phyloP scores from a whole-genome alignment of 2,329 filamentous ascomycete species.

The Helminthosporium solani region DNA sequence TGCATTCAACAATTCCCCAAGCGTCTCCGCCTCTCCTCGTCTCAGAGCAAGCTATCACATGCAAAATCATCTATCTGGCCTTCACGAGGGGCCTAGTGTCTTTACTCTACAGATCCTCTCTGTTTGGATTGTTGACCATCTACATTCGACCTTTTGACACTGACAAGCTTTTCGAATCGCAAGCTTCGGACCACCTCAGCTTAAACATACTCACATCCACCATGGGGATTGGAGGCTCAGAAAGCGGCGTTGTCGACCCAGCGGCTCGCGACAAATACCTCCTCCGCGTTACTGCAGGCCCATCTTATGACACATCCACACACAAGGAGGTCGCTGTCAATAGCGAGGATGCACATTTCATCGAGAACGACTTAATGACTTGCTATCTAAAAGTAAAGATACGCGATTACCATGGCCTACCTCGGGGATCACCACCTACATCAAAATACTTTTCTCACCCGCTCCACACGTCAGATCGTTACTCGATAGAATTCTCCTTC shows the following conservation, averaged over 20 bases:
- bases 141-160: no score
- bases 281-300: conserved; percentile 40
- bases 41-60: no score
- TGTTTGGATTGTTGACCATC: no score
- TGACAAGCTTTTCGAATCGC: no score
- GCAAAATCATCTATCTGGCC: no score
- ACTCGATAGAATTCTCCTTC: conserved; percentile 41
- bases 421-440: conserved; percentile 27
- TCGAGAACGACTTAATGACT: conserved; percentile 33
- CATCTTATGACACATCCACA: conserved; percentile 33
- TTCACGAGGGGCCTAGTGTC: no score
- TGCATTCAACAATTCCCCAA: not conserved
- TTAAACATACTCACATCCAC: no score
- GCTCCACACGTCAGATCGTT: conserved; percentile 36
- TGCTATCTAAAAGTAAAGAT: conserved; percentile 38
- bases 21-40: no score
- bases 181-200: no score
- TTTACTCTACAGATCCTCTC: no score
- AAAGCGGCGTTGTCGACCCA: conserved; percentile 27
- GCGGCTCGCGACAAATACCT: conserved; percentile 39
- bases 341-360: conserved; percentile 18
- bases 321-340: conserved; percentile 39
- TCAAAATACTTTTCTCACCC: conserved; percentile 36
- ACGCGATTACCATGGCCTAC: conserved; percentile 40
- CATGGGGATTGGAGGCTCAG: not conserved